Evolutionary conservation across 2,329 filamentous ascomycete genomes (phyloP).

Genomic region (Microcyclospora pomicola): DNA sequence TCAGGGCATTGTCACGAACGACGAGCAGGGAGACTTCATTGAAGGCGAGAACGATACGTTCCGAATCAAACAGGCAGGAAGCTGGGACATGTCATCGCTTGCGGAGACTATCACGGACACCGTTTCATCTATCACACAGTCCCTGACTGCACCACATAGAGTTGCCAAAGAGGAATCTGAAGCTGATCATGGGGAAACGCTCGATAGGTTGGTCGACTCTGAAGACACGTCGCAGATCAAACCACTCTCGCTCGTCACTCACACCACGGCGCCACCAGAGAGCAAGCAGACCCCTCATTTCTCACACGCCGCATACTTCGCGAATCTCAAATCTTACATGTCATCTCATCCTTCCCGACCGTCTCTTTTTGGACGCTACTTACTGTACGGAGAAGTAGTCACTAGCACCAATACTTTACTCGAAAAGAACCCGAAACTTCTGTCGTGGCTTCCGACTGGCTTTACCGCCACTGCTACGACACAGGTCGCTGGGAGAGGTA

Average conservation of each 20-base stretch:
- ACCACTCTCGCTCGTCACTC: slow-evolving; percentile 32
- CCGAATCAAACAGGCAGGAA: slow-evolving; percentile 50
- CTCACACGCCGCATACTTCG: slow-evolving; percentile 67
- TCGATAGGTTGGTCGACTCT: slow-evolving; percentile 58
- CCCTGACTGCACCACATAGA: slow-evolving; percentile 7
- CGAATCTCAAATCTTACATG: slow-evolving; percentile 55
- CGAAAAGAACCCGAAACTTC: slow-evolving; percentile 76
- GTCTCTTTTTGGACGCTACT: slow-evolving; percentile 53
- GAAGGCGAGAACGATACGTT: slow-evolving; percentile 75
- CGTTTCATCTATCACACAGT: too few species aligned
- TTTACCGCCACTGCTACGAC: slow-evolving; percentile 78
- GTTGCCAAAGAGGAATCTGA: slow-evolving; percentile 15
- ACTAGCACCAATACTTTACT: slow-evolving; percentile 89
- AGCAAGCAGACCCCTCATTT: slow-evolving; percentile 68
- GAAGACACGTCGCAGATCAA: slow-evolving; percentile 44
- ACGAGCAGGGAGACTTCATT: slow-evolving; percentile 49
- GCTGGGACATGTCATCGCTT: slow-evolving; percentile 22
- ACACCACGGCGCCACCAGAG: too few species aligned
- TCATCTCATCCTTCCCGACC: slow-evolving; percentile 27
- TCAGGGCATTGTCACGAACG: slow-evolving; percentile 42
- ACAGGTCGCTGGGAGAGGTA: slow-evolving; percentile 75
- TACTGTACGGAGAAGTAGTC: slow-evolving; percentile 83
- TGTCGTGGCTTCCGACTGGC: slow-evolving; percentile 66
- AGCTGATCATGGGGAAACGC: slow-evolving; percentile 11
- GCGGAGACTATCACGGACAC: slow-evolving; percentile 17